A percentile compares a stretch with the other conserved stretches of the same genome.
Evolutionary conservation across 2,329 filamentous ascomycete genomes (phyloP).

Genomic region (Corinectria fuckeliana): DNA sequence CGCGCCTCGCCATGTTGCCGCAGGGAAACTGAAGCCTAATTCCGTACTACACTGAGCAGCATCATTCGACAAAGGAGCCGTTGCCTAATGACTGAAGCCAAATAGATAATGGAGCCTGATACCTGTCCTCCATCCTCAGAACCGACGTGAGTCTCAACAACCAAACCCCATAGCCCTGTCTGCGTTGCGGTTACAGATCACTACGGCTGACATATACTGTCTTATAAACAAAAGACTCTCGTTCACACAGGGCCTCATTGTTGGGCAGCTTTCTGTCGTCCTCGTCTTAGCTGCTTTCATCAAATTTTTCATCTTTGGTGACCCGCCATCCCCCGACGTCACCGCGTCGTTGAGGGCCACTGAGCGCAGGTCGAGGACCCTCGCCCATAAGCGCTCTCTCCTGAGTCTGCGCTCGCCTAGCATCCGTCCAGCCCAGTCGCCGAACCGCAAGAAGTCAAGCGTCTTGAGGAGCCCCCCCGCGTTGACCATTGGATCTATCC

Average conservation of each 20-base stretch:
- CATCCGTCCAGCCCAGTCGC: conserved; percentile 48
- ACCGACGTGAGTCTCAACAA: conserved; percentile 52
- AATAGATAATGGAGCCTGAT: conserved; percentile 46
- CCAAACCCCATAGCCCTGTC: conserved; percentile 4
- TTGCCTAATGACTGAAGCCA: background rate
- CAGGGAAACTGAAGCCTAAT: background rate
- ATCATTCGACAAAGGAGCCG: background rate
- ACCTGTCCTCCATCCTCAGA: conserved; percentile 52
- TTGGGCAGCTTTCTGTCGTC: conserved; percentile 92
- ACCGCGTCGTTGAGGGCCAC: conserved; percentile 78
- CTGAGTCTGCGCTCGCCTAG: conserved; percentile 64
- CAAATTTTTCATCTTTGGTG: conserved; percentile 99
- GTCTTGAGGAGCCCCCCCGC: conserved; percentile 75
- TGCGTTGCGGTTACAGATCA: conserved; percentile 10
- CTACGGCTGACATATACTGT: conserved; percentile 8
- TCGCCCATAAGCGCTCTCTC: conserved; percentile 78
- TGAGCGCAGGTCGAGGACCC: conserved; percentile 73
- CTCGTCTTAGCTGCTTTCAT: conserved; percentile 93
- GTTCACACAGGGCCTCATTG: conserved; percentile 91
- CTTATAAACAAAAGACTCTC: conserved; percentile 67
- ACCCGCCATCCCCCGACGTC: conserved; percentile 82
- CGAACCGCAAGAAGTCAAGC: conserved; percentile 72
- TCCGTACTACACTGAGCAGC: background rate
- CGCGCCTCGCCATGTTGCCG: conserved; percentile 5
- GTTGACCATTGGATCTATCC: conserved; percentile 89